Evolutionary conservation across 1,139 yeast species (phyloP).

Genomic region (Meyerozyma athensensis): DNA sequence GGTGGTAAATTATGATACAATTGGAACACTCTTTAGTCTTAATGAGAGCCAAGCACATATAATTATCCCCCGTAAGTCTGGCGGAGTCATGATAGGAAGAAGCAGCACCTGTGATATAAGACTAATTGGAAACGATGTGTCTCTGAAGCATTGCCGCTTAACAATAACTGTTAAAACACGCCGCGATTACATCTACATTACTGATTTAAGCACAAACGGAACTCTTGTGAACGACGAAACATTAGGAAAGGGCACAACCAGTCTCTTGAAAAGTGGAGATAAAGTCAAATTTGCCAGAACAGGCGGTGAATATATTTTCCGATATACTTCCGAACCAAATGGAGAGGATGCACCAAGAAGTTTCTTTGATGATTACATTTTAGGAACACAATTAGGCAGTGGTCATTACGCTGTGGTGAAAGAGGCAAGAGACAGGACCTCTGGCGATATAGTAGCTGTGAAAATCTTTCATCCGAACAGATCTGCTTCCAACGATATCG

Average conservation of each 20-base stretch:
- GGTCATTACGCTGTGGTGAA: slow-evolving; percentile 80
- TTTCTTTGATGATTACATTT: slow-evolving; percentile 56
- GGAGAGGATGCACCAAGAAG: slow-evolving; percentile 22
- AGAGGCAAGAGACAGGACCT: slow-evolving; percentile 54
- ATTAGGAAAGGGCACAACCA: slow-evolving; percentile 45
- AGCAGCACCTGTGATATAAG: slow-evolving; percentile 60
- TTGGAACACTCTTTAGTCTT: slow-evolving; percentile 30
- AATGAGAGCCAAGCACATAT: slow-evolving; percentile 28
- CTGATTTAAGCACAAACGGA: slow-evolving; percentile 66
- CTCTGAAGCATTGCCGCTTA: slow-evolving; percentile 61
- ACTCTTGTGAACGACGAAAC: slow-evolving; percentile 57
- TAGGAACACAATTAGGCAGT: slow-evolving; percentile 62
- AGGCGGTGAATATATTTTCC: slow-evolving; percentile 52
- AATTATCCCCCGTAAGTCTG: slow-evolving; percentile 29
- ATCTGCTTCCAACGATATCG: slow-evolving; percentile 13
- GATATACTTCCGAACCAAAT: slow-evolving; percentile 33
- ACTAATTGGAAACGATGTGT: slow-evolving; percentile 55
- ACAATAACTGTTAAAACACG: slow-evolving; percentile 33
- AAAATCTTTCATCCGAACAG: slow-evolving; percentile 71
- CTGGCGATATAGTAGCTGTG: slow-evolving; percentile 64
- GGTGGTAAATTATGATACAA: background rate
- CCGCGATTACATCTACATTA: slow-evolving; percentile 43
- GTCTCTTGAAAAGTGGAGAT: slow-evolving; percentile 59
- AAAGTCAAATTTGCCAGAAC: slow-evolving; percentile 56
- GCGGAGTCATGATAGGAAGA: slow-evolving; percentile 48